Evolutionary conservation across 257 asterid species (phyloP).

Genomic region (Fraxinus pennsylvanica): DNA sequence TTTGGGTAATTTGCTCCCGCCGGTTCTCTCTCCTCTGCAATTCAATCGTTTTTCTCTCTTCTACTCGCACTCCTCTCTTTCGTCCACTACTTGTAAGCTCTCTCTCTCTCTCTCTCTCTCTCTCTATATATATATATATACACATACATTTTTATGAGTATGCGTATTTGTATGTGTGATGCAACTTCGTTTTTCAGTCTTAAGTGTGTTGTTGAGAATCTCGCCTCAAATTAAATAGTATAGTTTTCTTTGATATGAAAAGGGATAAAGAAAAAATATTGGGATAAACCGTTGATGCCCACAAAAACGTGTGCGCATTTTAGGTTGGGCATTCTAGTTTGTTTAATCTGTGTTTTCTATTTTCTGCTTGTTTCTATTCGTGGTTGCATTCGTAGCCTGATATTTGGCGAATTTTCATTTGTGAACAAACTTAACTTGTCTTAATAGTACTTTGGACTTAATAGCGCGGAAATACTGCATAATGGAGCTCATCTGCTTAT

Average conservation of each 20-base stretch:
- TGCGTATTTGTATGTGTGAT: background rate
- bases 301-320: background rate
- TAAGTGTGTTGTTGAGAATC: background rate
- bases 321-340: background rate
- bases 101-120: background rate
- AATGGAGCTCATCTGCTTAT: background rate
- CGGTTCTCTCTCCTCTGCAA: slow-evolving; percentile 39
- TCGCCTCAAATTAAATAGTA: background rate
- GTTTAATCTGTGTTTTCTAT: background rate
- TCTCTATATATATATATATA: background rate
- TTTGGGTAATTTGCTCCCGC: slow-evolving; percentile 28
- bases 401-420: too few species aligned
- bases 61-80: slow-evolving; percentile 23
- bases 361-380: background rate
- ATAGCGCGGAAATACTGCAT: background rate
- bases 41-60: slow-evolving; percentile 37
- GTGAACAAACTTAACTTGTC: background rate
- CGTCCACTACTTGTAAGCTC: slow-evolving; percentile 33
- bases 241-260: background rate
- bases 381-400: background rate
- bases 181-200: background rate
- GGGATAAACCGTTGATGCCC: background rate
- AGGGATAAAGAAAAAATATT: background rate
- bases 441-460: background rate
- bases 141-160: slow-evolving; percentile 11